Evolutionary conservation across 2,329 filamentous ascomycete species (phyloP), one percentile per base, ranked within the genome.

Genomic region (Botryotinia calthae): DNA sequence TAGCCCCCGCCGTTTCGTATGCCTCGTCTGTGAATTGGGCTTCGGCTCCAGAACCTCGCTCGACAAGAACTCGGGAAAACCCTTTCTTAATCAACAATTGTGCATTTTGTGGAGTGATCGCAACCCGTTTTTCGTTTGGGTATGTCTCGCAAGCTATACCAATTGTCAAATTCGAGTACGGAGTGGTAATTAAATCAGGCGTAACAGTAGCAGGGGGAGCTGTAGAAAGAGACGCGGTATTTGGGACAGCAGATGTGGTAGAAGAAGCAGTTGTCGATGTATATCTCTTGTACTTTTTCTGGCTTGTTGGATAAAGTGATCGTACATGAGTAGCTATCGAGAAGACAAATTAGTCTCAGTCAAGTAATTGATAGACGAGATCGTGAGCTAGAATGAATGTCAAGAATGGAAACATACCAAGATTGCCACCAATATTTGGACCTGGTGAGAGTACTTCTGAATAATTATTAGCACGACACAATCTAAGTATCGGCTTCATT

Each of bases 31-130:
- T 87, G 78, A 97, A 94, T 73, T 94, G 91, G 59, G 94, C 93
- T 75, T 89, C 87, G 65, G 87, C 85, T 16, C 94, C 94, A n/a
- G 94, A 94, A 54, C 93, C 93, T 31, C 89, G 88, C 83, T 97
- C 93, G 54, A 97, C 87, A 4, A 97, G 83, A 37, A 97, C 88
- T 75, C 89, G 89, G 48, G 86, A 87, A 81, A 94, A 96, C 48
- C 94, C 94, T 81, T 97, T 97, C 81, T 97, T 97, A 75, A 95
- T 88, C 1, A 97, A 84, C 1, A 97, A 84, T 2, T 90, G 87
- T 25, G 94, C 93, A 83, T 97, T 97, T 76, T 93, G 89, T 1
- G 94, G 94, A 0, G 93, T 95, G 72, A 97, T 86, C 44, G 94
- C 93, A 22, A 97, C 94, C 68, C 94, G 92, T 59, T 91, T 90